phyloP scores from a whole-genome alignment of 129 eudicot species.

The Flaveria linearis region DNA sequence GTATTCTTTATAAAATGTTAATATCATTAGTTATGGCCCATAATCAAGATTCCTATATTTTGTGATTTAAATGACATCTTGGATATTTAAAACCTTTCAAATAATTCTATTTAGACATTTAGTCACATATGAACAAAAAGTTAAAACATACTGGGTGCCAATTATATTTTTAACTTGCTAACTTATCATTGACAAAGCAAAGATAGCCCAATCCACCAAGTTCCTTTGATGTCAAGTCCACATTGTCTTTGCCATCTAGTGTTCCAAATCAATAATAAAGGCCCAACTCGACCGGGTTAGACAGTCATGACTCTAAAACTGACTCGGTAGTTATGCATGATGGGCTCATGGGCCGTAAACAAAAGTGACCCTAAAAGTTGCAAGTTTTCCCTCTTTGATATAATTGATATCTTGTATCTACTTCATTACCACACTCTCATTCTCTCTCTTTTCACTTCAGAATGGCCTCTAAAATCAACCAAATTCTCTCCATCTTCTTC shows the following conservation, averaged over 20 bases:
- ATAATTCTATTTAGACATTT: no score
- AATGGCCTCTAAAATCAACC: slow-evolving; percentile 43
- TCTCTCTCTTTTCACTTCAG: slow-evolving; percentile 23
- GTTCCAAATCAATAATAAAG: slow-evolving; percentile 16
- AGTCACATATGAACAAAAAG: no score
- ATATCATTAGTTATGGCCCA: no score
- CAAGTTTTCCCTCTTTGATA: slow-evolving; percentile 9
- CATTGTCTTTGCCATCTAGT: slow-evolving; percentile 11
- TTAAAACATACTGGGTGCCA: no score
- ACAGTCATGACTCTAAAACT: slow-evolving; percentile 21
- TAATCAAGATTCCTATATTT: no score
- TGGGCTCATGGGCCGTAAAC: slow-evolving; percentile 16
- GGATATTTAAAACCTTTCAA: no score
- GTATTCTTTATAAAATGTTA: no score
- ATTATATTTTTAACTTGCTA: no score
- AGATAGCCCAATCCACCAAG: not conserved
- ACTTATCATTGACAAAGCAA: no score
- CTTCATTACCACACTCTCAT: slow-evolving; percentile 31
- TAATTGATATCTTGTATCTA: not conserved
- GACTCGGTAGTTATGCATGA: slow-evolving; percentile 27
- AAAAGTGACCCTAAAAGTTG: slow-evolving; percentile 30
- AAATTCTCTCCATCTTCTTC: slow-evolving; percentile 39
- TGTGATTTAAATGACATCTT: no score
- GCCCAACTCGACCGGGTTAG: slow-evolving; percentile 13
- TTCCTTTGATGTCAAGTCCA: slow-evolving; percentile 4